Evolutionary conservation across 768 basidiomycete species (phyloP).

Genomic region (Tricholoma hemisulphureum): DNA sequence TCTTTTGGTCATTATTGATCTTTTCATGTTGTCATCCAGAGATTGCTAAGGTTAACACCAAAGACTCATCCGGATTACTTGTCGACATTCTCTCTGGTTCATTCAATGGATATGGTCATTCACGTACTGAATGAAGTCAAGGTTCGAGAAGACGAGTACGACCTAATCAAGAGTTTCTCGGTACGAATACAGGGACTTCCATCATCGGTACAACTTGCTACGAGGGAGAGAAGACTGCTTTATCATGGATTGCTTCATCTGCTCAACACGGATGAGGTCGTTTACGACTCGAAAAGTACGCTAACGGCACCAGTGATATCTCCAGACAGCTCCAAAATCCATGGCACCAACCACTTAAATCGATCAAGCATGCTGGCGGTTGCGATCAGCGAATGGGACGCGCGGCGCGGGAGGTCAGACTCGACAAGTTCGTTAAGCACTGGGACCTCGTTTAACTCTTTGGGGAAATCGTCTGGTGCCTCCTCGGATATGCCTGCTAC

Average conservation of each 20-base stretch:
- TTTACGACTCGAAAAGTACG: slow-evolving; percentile 13
- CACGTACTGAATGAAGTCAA: slow-evolving; percentile 85
- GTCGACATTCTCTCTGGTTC: slow-evolving; percentile 60
- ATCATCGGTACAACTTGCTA: slow-evolving; percentile 52
- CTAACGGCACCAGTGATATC: slow-evolving; percentile 3
- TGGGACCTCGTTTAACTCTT: slow-evolving; percentile 22
- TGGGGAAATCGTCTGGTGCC: slow-evolving; percentile 10
- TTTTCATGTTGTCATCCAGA: slow-evolving; percentile 41
- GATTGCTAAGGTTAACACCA: slow-evolving; percentile 67
- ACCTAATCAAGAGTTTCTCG: slow-evolving; percentile 62
- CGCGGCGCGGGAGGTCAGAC: slow-evolving; percentile 40
- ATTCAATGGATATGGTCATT: slow-evolving; percentile 69
- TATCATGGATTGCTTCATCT: slow-evolving; percentile 60
- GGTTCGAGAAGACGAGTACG: slow-evolving; percentile 81
- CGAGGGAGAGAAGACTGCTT: slow-evolving; percentile 72
- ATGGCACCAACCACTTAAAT: slow-evolving; percentile 10
- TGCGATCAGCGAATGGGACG: slow-evolving; percentile 46
- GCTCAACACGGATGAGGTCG: slow-evolving; percentile 34
- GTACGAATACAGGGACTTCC: slow-evolving; percentile 60
- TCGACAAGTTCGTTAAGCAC: slow-evolving; percentile 30
- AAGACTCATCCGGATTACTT: slow-evolving; percentile 69
- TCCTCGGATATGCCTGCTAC: slow-evolving; percentile 11
- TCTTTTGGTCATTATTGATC: background rate
- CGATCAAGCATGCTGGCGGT: slow-evolving; percentile 35
- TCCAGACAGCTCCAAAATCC: slow-evolving; percentile 8